These are phyloP conservation scores for Jamesozyma lodderae DNA, from an alignment of 805 yeast genomes.

Conservation along the genomic window DNA sequence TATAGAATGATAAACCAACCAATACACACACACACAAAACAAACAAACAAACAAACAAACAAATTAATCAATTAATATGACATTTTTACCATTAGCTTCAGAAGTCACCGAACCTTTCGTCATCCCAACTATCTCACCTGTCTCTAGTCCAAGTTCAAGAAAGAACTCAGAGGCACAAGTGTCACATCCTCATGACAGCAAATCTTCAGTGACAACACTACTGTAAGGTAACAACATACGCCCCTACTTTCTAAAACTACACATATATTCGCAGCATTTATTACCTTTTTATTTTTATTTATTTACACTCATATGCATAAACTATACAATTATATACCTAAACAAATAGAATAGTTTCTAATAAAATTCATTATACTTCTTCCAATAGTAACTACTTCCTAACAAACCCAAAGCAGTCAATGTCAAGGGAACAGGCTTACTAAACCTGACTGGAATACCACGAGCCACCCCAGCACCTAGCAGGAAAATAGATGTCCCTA, in stretches of 20 bases:
- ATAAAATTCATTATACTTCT: conserved; percentile 70
- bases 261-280: too few relatives aligned
- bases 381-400: conserved; percentile 59
- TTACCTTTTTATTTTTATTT: too few relatives aligned
- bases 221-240: too few relatives aligned
- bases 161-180: conserved; percentile 20
- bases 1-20: not conserved
- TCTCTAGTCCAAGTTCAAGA: conserved; percentile 30
- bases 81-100: conserved; percentile 46
- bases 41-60: conserved; percentile 5
- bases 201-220: too few relatives aligned
- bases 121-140: conserved; percentile 55
- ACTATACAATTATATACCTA: too few relatives aligned
- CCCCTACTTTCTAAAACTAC: too few relatives aligned
- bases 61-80: too few relatives aligned
- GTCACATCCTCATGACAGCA: conserved; percentile 4
- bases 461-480: conserved; percentile 67
- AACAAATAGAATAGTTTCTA: conserved; percentile 6
- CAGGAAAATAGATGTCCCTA: conserved; percentile 59
- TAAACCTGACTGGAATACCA: conserved; percentile 47
- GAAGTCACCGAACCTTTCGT: conserved; percentile 52
- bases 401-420: conserved; percentile 55
- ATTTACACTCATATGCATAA: too few relatives aligned
- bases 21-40: conserved; percentile 5
- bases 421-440: conserved; percentile 67